These are phyloP conservation scores for Mesembryanthemum crystallinum DNA, from an alignment of 148 eudicot species.

Conservation along the genomic window DNA sequence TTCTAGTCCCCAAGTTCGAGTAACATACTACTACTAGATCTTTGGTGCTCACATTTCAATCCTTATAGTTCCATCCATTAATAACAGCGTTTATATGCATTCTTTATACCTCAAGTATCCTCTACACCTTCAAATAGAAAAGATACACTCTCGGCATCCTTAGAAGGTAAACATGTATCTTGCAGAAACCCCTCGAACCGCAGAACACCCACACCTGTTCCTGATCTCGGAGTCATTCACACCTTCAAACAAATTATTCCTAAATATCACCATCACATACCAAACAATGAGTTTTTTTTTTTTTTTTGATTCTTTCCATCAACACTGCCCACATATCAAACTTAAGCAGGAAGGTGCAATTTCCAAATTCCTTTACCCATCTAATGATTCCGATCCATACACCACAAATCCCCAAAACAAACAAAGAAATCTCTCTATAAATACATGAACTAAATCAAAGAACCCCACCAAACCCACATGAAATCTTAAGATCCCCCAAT, in stretches of 20 bases:
- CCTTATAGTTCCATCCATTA: not conserved
- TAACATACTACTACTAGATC: not conserved
- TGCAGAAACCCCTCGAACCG: too few relatives aligned
- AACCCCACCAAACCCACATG: not conserved
- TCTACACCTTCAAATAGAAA: not conserved
- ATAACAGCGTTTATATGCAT: not conserved
- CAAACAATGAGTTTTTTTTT: not conserved
- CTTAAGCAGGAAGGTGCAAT: not conserved
- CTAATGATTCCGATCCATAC: not conserved
- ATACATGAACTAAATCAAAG: not conserved
- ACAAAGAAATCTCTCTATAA: too few relatives aligned
- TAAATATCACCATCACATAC: not conserved
- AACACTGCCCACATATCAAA: not conserved
- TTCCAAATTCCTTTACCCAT: not conserved
- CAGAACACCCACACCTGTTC: not conserved
- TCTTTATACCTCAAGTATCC: not conserved
- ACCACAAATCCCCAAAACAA: not conserved
- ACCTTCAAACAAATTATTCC: not conserved
- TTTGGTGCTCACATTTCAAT: not conserved
- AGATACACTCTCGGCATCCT: not conserved
- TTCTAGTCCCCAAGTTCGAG: not conserved
- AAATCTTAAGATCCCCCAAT: constrained; percentile 18
- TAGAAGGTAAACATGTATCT: not conserved
- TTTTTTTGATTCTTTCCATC: not conserved
- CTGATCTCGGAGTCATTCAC: not conserved